Conservation (phyloP, 257 asterid species). For the Cinchona pubescens region DNA sequence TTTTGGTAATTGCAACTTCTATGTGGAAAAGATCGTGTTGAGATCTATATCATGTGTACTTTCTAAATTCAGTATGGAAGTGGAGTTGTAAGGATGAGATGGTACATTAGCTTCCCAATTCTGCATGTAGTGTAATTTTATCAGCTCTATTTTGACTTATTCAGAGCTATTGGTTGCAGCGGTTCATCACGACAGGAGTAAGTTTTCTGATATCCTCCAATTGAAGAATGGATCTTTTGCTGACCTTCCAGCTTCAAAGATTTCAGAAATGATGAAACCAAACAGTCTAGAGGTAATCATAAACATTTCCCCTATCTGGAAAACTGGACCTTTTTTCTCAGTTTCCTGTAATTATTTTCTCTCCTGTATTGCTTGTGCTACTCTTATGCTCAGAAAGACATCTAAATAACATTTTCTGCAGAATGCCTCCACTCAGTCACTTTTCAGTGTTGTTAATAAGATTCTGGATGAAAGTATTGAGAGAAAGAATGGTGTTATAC, state of each 20-base stretch:
- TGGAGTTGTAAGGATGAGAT: background rate
- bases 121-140: background rate
- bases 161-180: constrained; percentile 23
- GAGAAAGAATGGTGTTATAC: constrained; percentile 66
- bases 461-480: constrained; percentile 77
- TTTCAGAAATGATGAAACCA: constrained; percentile 70
- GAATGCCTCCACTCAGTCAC: constrained; percentile 71
- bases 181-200: constrained; percentile 43
- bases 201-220: constrained; percentile 38
- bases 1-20: background rate
- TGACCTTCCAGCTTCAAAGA: constrained; percentile 56
- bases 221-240: constrained; percentile 46
- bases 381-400: constrained; percentile 21
- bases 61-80: background rate
- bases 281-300: constrained; percentile 67
- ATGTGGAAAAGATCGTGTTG: background rate
- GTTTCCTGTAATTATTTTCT: constrained; percentile 12
- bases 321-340: background rate
- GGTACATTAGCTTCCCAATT: background rate
- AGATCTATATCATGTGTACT: background rate
- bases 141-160: constrained; percentile 4
- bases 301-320: background rate
- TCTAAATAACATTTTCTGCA: constrained; percentile 39
- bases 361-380: constrained; percentile 12
- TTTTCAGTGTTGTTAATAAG: constrained; percentile 55